These are phyloP conservation scores for Sugiyamaella sp. DNA, from an alignment of 1,139 yeast genomes.

Conservation along the genomic window DNA sequence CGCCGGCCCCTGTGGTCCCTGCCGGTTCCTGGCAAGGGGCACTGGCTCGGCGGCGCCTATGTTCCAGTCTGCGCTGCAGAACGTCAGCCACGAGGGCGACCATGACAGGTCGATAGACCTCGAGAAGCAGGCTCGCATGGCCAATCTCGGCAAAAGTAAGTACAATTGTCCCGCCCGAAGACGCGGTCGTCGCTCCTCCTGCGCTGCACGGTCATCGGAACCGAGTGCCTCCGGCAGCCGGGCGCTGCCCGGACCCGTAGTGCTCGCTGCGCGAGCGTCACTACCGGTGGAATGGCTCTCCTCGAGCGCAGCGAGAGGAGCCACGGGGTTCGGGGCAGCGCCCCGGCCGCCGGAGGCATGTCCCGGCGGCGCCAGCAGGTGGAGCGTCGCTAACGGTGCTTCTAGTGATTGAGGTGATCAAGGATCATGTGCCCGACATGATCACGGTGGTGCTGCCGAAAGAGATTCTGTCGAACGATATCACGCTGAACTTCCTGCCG, in stretches of 20 bases:
- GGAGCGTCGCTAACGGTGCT: not conserved
- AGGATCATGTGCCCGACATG: slow-evolving; percentile 58
- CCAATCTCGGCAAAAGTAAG: not conserved
- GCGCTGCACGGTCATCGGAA: no score
- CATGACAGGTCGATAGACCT: not conserved
- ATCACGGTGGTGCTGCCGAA: slow-evolving; percentile 56
- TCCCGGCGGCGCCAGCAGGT: no score
- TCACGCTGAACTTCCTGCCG: slow-evolving; percentile 67
- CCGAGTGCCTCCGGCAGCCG: no score
- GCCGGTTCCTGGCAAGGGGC: not conserved
- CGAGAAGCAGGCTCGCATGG: not conserved
- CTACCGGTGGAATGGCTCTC: no score
- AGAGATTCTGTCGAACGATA: slow-evolving; percentile 51
- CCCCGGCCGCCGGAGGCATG: no score
- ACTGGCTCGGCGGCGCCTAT: not conserved
- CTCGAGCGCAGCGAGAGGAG: no score
- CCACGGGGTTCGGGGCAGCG: no score
- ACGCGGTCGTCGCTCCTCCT: no score
- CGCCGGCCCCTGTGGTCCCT: not conserved
- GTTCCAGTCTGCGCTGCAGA: not conserved
- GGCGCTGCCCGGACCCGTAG: no score
- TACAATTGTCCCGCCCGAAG: not conserved
- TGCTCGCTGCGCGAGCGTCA: no score
- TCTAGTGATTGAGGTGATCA: slow-evolving; percentile 53
- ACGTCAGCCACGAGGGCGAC: not conserved